Evolutionary conservation across 768 basidiomycete genomes (phyloP).

Genomic region (Cystobasidium ongulense): DNA sequence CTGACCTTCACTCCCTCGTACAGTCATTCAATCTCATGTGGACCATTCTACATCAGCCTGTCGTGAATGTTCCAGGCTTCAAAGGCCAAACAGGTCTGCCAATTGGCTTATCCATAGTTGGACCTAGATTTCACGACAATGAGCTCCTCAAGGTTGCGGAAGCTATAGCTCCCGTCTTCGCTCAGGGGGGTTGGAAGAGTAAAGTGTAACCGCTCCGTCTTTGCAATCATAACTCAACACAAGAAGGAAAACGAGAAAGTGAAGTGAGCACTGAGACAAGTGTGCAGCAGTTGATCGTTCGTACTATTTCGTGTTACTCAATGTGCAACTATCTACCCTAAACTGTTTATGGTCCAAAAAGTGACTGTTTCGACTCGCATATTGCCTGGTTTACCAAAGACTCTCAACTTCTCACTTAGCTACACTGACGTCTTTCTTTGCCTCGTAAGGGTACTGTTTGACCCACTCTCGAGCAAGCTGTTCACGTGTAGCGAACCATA

Average conservation of each 20-base stretch:
- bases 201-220: background rate
- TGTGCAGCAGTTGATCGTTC: too few relatives aligned
- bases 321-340: too few relatives aligned
- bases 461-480: slow-evolving; percentile 37
- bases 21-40: slow-evolving; percentile 41
- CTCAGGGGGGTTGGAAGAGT: background rate
- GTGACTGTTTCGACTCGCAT: background rate
- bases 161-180: background rate
- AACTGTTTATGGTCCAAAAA: too few relatives aligned
- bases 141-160: background rate
- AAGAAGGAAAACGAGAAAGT: too few relatives aligned
- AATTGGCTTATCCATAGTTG: background rate
- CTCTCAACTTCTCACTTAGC: background rate
- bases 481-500: slow-evolving; percentile 37
- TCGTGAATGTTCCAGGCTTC: slow-evolving; percentile 4
- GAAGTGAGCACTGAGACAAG: too few relatives aligned
- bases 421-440: background rate
- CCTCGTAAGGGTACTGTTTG: background rate
- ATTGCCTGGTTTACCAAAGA: background rate
- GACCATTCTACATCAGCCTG: slow-evolving; percentile 41
- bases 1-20: background rate
- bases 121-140: background rate
- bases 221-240: too few relatives aligned
- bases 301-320: too few relatives aligned
- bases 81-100: background rate